A percentile compares a stretch with the other conserved stretches of the same genome.
These are phyloP conservation scores for Dactylella cylindrospora DNA, from an alignment of 2,329 filamentous ascomycete species.

Conservation along the genomic window DNA sequence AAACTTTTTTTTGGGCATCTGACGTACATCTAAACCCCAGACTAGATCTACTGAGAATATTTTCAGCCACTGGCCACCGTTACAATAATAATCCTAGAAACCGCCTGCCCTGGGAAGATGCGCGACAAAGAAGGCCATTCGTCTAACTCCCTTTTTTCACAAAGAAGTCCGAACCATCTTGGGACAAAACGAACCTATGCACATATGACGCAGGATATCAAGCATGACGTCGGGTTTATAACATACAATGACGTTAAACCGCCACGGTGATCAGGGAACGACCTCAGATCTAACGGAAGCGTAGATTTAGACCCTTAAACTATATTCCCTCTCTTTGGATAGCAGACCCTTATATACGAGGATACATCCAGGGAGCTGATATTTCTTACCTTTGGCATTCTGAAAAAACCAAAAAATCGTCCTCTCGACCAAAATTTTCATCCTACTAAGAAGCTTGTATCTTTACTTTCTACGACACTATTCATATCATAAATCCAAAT, in stretches of 20 bases:
- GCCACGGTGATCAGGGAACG: slow-evolving; percentile 14
- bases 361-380: slow-evolving; percentile 4
- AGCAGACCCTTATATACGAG: slow-evolving; percentile 14
- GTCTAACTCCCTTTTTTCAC: too few relatives aligned
- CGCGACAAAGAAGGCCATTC: slow-evolving; percentile 5
- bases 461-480: too few relatives aligned
- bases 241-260: slow-evolving; percentile 7
- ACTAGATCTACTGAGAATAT: too few relatives aligned
- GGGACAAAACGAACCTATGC: not conserved
- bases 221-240: not conserved
- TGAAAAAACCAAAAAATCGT: not conserved
- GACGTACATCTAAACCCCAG: slow-evolving; percentile 19
- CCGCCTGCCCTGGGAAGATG: not conserved
- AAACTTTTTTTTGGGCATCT: too few relatives aligned
- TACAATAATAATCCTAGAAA: not conserved
- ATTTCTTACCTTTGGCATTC: not conserved
- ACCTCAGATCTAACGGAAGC: not conserved
- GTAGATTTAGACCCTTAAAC: not conserved
- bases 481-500: too few relatives aligned
- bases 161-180: not conserved
- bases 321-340: not conserved
- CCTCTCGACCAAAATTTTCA: not conserved
- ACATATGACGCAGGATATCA: not conserved
- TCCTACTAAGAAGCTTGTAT: too few relatives aligned
- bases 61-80: not conserved